Base-by-base conservation (phyloP, 768 basidiomycete species). In the Tricholoma terreum region DNA sequence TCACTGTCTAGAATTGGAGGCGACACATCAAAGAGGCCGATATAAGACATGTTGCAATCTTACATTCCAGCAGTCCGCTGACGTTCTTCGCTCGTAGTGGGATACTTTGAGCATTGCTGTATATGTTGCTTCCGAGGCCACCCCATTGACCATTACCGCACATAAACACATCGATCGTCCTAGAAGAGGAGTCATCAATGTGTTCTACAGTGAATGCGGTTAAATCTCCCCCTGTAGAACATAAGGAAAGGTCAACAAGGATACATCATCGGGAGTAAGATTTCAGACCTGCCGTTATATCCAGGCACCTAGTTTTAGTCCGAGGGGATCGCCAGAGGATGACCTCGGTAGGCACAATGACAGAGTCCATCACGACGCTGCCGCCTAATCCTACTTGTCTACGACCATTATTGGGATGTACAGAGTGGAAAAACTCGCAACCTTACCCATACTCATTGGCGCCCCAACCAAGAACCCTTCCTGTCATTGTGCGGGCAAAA, bases 81-180 rank as follows among this genome's bases (percentile, higher is more conserved):
- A 96, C 78, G 43, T 83, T 84, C 71, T 86, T 93, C 2, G 89
- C 87, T 55, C 85, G 84, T 0, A 83, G 75, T 2, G 92, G 94
- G 34, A 75, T 76, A 43, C 84, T 80, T 64, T 90, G 89, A 0
- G 85, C 84, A 56, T 81, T 91, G 64, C 82, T 89, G 73, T 81
- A 92, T 15, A 72, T 57, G 55, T 80, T 81, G 50, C 82, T 89
- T 3, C 89, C 90, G 10, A 92, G 76, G 14, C 87, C 88, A 14
- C 94, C 92, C 70, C 81, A 89, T 66, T 91, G 86, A 1, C 93
- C 94, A 66, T 91, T 90, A 2, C 93, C 92, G 63, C 87, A 88
- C 58, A 89, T 83, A 27, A 94, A 79, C 2, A 94, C 52, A 45
- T 82, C 80, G 10, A 72, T 64, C 1, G 65, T 73, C 4, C 65